Base-by-base conservation (phyloP, 352 stramenopile species). In the Phytophthora vignae region DNA sequence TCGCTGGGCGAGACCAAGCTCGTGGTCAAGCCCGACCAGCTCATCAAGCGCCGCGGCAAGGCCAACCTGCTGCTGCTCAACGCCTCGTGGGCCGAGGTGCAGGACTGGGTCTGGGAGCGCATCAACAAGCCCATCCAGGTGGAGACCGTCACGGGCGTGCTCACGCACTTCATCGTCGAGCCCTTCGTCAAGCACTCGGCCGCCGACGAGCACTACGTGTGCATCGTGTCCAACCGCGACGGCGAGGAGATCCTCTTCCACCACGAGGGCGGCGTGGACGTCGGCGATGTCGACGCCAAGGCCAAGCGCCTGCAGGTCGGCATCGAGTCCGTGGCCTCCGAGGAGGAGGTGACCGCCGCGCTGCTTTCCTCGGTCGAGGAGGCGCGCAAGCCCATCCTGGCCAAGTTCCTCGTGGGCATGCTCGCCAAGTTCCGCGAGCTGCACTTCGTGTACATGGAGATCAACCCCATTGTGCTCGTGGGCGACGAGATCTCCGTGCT, bases 401-500 rank as follows among this genome's bases (percentile, higher is more conserved):
- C 91, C 58, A 92, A 85, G 60, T 99, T 99, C 84, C 74, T 99
- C 11, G 79, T 93, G 3, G 79, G 78, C n/a, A 90, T 99, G 69
- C 88, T 99, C 44, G 82, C 94, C 65, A 85, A 95, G 4, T 99
- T 98, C 90, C 84, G 96, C 22, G 94, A 95, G 60, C 79, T 99
- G 48, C 97, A 99, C 84, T 99, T 99, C 80, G 92, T 97, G 22
- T 99, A 99, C 85, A 98, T 99, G 93, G 96, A 99, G 81, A 99
- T 99, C 77, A 99, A 99, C 83, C 97, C 97, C 21, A 95, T 99
- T 65, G 96, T 99, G 63, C 85, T 99, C 6, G 90, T 97, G 14
- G 88, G 84, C 14, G 84, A 97, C 74, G 87, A 93, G 73, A 97
- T 99, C 60, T 95, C 90, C 27, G 96, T 98, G 60, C 83, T 99